A percentile compares a stretch with the other conserved stretches of the same genome.
Evolutionary conservation across 257 asterid genomes (phyloP).

Genomic region (Nicotiana tomentosiformis): DNA sequence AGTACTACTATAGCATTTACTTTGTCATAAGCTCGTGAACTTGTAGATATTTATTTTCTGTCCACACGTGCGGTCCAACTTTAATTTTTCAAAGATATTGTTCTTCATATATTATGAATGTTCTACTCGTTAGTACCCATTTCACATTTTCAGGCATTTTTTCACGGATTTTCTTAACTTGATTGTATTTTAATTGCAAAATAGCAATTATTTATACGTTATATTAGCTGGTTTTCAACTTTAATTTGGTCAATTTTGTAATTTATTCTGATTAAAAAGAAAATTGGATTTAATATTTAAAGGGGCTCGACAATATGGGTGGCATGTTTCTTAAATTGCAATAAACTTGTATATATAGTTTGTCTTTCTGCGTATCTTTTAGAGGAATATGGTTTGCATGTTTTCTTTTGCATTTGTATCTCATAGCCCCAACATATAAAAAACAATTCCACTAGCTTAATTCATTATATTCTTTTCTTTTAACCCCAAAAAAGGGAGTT

Average conservation of each 20-base stretch:
- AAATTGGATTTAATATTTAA: no score
- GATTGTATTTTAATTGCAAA: no score
- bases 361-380: background rate
- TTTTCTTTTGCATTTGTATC: background rate
- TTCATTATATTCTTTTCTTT: no score
- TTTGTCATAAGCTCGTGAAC: background rate
- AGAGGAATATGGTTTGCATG: background rate
- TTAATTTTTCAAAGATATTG: background rate
- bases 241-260: no score
- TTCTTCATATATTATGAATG: background rate
- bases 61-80: background rate
- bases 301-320: background rate
- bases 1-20: background rate
- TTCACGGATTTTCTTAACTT: no score
- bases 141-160: background rate
- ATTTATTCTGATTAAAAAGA: no score
- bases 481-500: no score
- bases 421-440: no score
- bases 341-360: background rate
- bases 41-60: background rate
- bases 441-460: no score
- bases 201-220: no score
- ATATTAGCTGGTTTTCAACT: no score
- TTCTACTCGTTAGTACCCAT: background rate
- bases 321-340: background rate